These are phyloP conservation scores for Pseudogymnoascus sp. DNA, from an alignment of 2,329 filamentous ascomycete species.

Conservation along the genomic window DNA sequence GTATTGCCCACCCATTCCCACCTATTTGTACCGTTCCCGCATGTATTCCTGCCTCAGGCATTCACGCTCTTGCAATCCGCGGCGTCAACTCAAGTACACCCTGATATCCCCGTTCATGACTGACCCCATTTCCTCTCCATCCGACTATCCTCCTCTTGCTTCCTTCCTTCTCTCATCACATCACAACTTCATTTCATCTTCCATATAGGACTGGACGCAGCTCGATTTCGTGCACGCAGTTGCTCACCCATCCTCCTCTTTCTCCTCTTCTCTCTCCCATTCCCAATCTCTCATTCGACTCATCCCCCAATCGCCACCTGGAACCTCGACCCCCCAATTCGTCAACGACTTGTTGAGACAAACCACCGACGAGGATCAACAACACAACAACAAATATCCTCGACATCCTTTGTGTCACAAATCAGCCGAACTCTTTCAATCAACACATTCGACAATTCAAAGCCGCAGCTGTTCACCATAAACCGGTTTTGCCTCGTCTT, in stretches of 20 bases:
- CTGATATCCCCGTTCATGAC: conserved; percentile 6
- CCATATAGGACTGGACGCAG: conserved; percentile 8
- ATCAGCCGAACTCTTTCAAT: not conserved
- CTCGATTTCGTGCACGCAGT: conserved; percentile 8
- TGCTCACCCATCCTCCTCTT: conserved; percentile 6
- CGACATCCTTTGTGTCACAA: not conserved
- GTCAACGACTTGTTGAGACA: not conserved
- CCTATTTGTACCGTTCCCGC: not conserved
- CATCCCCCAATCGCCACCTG: conserved; percentile 5
- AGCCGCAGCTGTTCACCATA: not conserved
- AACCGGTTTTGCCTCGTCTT: not conserved
- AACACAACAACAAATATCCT: not conserved
- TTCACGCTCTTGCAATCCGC: not conserved
- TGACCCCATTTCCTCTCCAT: conserved; percentile 7
- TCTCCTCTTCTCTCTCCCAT: not conserved
- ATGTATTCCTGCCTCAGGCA: not conserved
- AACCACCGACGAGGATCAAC: not conserved
- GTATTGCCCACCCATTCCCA: not conserved
- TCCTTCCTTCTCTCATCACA: not conserved
- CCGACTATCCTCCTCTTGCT: conserved; percentile 6
- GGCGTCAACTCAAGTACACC: conserved; percentile 7
- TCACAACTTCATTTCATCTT: conserved; percentile 7
- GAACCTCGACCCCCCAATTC: conserved; percentile 2
- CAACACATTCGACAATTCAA: not conserved
- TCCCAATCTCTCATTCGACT: not conserved